Evolutionary conservation across 345 rosid genomes (phyloP).

Genomic region (Melaleuca quinquenervia): DNA sequence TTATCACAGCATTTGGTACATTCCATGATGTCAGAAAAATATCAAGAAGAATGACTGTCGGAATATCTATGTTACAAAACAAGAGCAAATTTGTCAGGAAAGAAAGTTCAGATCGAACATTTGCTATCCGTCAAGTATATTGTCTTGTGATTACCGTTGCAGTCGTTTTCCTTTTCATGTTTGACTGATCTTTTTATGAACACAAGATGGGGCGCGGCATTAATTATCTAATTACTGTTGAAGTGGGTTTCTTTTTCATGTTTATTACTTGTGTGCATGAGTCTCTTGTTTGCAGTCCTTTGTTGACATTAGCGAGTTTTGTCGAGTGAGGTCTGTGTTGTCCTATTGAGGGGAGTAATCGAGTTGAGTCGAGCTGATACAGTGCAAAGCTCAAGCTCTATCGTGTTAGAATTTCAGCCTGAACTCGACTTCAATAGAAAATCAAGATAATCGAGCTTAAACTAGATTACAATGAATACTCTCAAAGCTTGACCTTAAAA

Average conservation of each 20-base stretch:
- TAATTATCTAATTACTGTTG: not conserved
- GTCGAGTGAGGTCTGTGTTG: not conserved
- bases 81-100: not conserved
- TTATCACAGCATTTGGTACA: too few species aligned
- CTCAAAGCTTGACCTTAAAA: not conserved
- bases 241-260: not conserved
- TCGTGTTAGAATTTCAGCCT: not conserved
- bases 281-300: not conserved
- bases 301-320: not conserved
- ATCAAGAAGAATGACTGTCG: not conserved
- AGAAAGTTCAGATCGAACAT: not conserved
- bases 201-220: not conserved
- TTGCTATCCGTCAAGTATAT: not conserved
- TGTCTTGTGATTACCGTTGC: not conserved
- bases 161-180: not conserved
- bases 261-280: not conserved
- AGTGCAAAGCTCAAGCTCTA: too few species aligned
- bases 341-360: not conserved
- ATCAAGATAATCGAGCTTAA: not conserved
- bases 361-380: not conserved
- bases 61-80: not conserved
- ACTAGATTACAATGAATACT: not conserved
- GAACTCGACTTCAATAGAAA: not conserved
- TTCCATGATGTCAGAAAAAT: too few species aligned
- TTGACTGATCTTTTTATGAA: not conserved